Percentiles rank a stretch among this genome's conserved stretches.
Conservation (phyloP, 257 asterid species). For the Nicotiana undulata region DNA sequence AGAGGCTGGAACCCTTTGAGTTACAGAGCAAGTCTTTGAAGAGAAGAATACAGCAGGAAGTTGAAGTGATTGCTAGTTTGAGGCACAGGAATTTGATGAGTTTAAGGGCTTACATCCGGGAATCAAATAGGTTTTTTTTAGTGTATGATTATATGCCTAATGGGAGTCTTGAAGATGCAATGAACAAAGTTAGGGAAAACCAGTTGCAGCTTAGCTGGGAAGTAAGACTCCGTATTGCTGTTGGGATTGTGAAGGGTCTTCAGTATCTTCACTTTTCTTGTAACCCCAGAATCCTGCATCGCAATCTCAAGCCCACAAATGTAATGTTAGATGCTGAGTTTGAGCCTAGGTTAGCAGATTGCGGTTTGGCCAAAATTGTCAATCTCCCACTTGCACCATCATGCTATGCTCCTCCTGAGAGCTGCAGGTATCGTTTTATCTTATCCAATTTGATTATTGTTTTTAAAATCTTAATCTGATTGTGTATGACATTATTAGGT, state of each 20-base stretch:
- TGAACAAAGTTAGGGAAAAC: constrained; percentile 58
- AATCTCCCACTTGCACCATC: constrained; percentile 29
- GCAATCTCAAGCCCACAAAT: constrained; percentile 78
- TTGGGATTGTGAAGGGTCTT: constrained; percentile 71
- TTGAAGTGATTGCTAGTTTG: constrained; percentile 51
- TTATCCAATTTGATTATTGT: not conserved
- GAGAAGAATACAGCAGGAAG: constrained; percentile 51
- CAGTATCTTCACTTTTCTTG: constrained; percentile 76
- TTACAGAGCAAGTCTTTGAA: constrained; percentile 32
- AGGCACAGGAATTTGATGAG: constrained; percentile 91
- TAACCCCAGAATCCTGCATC: constrained; percentile 59
- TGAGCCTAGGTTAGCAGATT: constrained; percentile 78
- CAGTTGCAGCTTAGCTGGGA: constrained; percentile 78
- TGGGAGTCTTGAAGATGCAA: constrained; percentile 80
- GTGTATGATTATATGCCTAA: constrained; percentile 61
- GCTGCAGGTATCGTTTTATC: constrained; percentile 44
- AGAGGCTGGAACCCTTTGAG: constrained; percentile 51
- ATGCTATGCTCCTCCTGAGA: constrained; percentile 68
- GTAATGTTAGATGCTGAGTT: constrained; percentile 66
- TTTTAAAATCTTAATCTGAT: not conserved
- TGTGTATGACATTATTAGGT: constrained; percentile 10
- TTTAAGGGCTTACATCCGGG: constrained; percentile 68
- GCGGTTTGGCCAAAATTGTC: constrained; percentile 57
- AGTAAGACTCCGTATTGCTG: constrained; percentile 59
- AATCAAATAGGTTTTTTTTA: constrained; percentile 44